Evolutionary conservation across 2,329 filamentous ascomycete genomes (phyloP).

Genomic region (Nigrospora sphaerica): DNA sequence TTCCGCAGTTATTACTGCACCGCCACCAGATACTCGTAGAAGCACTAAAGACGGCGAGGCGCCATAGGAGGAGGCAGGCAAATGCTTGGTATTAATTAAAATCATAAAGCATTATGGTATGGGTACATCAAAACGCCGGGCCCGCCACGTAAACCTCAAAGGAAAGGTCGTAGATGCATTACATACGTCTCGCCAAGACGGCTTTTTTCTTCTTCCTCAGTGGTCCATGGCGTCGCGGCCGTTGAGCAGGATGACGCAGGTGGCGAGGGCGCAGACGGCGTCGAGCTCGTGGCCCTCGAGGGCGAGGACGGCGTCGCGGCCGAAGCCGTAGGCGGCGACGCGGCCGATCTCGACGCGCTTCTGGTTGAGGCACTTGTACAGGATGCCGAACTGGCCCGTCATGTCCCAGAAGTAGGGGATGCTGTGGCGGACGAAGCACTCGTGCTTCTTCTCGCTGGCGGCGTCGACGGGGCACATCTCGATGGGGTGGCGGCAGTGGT

Average conservation of each 20-base stretch:
- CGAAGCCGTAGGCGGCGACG: conserved; percentile 22
- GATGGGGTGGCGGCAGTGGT: conserved; percentile 21
- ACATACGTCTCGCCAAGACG: too few relatives aligned
- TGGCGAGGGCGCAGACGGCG: conserved; percentile 21
- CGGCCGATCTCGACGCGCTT: conserved; percentile 21
- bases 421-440: conserved; percentile 23
- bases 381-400: conserved; percentile 19
- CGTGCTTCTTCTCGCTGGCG: conserved; percentile 17
- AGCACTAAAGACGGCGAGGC: too few relatives aligned
- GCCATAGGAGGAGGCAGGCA: too few relatives aligned
- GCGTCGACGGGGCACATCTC: conserved; percentile 23
- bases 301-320: conserved; percentile 22
- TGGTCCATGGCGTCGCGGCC: conserved; percentile 25
- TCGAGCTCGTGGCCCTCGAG: conserved; percentile 21
- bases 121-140: too few relatives aligned
- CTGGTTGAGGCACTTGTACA: conserved; percentile 28
- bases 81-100: conserved; percentile 5
- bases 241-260: conserved; percentile 23
- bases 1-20: too few relatives aligned
- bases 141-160: too few relatives aligned
- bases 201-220: conserved; percentile 1
- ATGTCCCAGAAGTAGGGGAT: conserved; percentile 29
- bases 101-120: not conserved
- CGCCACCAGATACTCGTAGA: too few relatives aligned
- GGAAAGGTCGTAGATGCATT: too few relatives aligned